Evolutionary conservation across 2,329 filamentous ascomycete genomes (phyloP).

Genomic region (Aaosphaeria arxii): DNA sequence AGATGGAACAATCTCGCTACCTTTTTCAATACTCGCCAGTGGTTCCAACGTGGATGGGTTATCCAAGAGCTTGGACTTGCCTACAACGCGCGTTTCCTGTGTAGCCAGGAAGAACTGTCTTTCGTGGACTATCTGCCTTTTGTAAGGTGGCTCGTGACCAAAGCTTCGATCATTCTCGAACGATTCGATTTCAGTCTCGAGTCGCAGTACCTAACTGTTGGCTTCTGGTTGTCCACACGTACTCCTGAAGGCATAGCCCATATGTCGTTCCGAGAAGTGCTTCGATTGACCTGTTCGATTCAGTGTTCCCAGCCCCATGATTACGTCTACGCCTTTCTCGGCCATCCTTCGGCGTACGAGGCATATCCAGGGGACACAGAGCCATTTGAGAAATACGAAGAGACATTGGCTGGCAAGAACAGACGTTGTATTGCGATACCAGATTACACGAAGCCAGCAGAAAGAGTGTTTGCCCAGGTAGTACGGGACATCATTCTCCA

Average conservation of each 20-base stretch:
- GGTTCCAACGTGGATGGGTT: slow-evolving; percentile 13
- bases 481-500: background rate
- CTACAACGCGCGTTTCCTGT: background rate
- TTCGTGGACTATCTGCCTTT: background rate
- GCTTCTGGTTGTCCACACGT: background rate
- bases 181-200: background rate
- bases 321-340: slow-evolving; percentile 7
- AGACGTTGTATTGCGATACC: background rate
- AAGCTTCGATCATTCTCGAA: background rate
- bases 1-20: slow-evolving; percentile 1
- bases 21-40: slow-evolving; percentile 2
- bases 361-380: background rate
- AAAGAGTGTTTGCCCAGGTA: background rate
- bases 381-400: background rate
- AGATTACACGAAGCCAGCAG: background rate
- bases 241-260: background rate
- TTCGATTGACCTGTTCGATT: background rate
- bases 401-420: background rate
- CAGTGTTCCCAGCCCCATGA: slow-evolving; percentile 3
- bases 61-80: slow-evolving; percentile 10
- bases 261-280: background rate
- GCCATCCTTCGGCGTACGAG: slow-evolving; percentile 2
- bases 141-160: background rate
- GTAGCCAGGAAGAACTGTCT: background rate
- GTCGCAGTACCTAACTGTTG: background rate